Base-by-base conservation (phyloP, 208 protist species). In the Wallacemonas sp. region DNA sequence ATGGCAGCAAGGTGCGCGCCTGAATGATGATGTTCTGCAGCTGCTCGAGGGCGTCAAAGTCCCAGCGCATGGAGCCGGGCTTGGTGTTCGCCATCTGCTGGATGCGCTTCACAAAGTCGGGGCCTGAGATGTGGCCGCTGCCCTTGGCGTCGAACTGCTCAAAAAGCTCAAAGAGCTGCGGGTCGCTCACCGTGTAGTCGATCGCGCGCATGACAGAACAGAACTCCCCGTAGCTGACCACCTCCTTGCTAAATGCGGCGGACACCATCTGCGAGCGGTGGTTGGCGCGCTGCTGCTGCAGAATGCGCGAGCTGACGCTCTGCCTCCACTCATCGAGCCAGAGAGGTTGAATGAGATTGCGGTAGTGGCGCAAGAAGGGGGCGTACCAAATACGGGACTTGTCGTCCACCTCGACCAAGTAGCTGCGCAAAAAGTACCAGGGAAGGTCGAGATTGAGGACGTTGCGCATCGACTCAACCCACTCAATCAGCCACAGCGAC, bases 401-500 rank as follows among this genome's bases (percentile, higher is more conserved):
- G 18, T 82, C 73, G 55, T 96, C 87, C 41, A 89, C 82, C 54
- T 79, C 84, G 44, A 89, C 81, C 1, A 96, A 76, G 72, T 92
- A 94, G 33, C 81, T 71, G 7, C 91, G 84, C 31, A 96, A 72
- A 63, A 92, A 96, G 80, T 91, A 94, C 91, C 91, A 96, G 5
- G 91, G 91, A 23, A 96, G 68, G 64, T 91, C 78, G 31, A 93
- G 77, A 61, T 92, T 90, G 61, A 94, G 63, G 26, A 96, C 84
- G 66, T 91, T 93, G 28, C 87, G 76, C 85, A 96, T 92, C 55
- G 86, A 79, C 71, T 96, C 87, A 54, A 86, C 83, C 91, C 91
- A 96, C 75, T 96, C 91, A 64, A 93, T 94, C 68, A 92, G 92
- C 91, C 91, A 96, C 61, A 96, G 61, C 25, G 91, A 93, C 7